phyloP scores from a whole-genome alignment of 2,329 filamentous ascomycete genomes.

The Paramyrothecium sp. region DNA sequence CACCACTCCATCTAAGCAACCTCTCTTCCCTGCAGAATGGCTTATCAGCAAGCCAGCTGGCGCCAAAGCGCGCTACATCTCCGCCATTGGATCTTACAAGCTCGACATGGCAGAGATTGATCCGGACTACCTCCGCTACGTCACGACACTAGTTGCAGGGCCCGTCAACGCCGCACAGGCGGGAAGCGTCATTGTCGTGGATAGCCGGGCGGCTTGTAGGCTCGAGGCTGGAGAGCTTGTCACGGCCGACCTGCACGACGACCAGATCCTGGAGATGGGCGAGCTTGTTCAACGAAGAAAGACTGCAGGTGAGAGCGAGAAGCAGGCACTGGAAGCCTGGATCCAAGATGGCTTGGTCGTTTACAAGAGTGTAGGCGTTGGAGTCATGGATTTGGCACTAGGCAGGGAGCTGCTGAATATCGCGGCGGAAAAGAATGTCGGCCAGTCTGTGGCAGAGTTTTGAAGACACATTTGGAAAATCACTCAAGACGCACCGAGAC shows the following conservation, averaged over 20 bases:
- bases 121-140: slow-evolving; percentile 51
- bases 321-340: slow-evolving; percentile 7
- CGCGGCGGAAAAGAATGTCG: no score
- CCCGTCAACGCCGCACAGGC: not conserved
- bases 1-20: slow-evolving; percentile 15
- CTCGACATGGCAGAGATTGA: slow-evolving; percentile 67
- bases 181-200: slow-evolving; percentile 37
- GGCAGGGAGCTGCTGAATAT: slow-evolving; percentile 8
- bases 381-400: slow-evolving; percentile 30
- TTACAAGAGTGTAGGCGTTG: slow-evolving; percentile 22
- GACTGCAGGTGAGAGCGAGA: slow-evolving; percentile 2
- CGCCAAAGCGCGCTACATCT: slow-evolving; percentile 33
- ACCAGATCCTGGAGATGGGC: slow-evolving; percentile 66
- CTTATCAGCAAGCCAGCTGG: slow-evolving; percentile 2
- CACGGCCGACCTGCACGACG: slow-evolving; percentile 54
- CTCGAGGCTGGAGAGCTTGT: slow-evolving; percentile 67
- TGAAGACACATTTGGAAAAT: no score
- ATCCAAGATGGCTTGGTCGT: slow-evolving; percentile 21
- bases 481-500: no score
- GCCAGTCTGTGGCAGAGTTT: no score
- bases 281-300: slow-evolving; percentile 5
- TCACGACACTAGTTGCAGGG: not conserved
- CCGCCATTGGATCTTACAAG: slow-evolving; percentile 52
- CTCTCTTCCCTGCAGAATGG: slow-evolving; percentile 6
- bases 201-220: slow-evolving; percentile 58